Conservation (phyloP, 1,139 yeast species). For the Kodamaea suecica region DNA sequence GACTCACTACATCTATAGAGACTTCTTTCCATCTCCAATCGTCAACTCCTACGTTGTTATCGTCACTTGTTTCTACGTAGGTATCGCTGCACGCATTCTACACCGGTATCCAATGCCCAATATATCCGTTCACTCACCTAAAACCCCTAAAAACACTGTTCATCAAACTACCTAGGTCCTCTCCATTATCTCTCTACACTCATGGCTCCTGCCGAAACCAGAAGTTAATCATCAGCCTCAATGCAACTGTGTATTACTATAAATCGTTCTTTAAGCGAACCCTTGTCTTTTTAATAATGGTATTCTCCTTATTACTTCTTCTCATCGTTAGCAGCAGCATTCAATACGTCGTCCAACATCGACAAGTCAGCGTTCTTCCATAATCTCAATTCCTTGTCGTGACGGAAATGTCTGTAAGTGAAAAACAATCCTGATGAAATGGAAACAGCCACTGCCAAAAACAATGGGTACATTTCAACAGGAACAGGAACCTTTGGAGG, state of each 20-base stretch:
- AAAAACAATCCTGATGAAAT: constrained; percentile 62
- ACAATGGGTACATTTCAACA: constrained; percentile 75
- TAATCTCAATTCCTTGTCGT: constrained; percentile 66
- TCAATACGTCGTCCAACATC: constrained; percentile 56
- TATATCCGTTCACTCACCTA: no score
- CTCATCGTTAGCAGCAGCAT: constrained; percentile 26
- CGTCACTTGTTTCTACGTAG: no score
- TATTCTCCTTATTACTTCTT: neutral
- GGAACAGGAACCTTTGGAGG: constrained; percentile 46
- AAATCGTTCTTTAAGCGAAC: no score
- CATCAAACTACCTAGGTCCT: neutral
- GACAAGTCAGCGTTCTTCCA: constrained; percentile 64
- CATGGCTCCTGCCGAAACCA: no score
- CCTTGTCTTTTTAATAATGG: no score
- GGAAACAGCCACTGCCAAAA: constrained; percentile 61
- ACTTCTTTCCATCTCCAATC: no score
- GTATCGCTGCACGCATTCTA: no score
- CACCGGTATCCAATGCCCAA: no score
- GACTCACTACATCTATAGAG: no score
- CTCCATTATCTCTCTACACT: neutral
- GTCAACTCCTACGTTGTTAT: no score
- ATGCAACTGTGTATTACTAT: neutral
- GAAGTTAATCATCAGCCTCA: no score
- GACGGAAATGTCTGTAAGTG: constrained; percentile 68
- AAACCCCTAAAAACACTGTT: no score